Evolutionary conservation across 1,284 basidiomycete genomes (phyloP).

Genomic region (Waitea zeae): DNA sequence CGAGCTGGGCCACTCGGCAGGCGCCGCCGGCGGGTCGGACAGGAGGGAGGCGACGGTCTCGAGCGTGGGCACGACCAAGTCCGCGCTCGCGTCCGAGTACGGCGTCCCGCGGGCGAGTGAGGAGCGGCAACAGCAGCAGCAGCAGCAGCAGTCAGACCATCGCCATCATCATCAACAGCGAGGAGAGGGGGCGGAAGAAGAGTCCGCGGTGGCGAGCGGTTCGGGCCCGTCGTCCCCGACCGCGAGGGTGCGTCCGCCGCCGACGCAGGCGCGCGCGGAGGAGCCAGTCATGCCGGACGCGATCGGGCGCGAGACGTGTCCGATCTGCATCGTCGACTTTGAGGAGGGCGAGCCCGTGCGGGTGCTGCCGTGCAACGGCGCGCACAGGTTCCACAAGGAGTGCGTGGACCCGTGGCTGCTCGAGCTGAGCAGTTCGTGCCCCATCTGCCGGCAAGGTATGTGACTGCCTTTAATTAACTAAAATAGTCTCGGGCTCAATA

Average conservation of each 20-base stretch:
- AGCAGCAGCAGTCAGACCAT: neutral
- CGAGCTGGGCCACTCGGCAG: neutral
- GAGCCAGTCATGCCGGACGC: constrained; percentile 34
- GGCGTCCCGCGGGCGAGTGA: neutral
- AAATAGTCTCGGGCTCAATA: constrained; percentile 3
- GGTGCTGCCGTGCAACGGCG: constrained; percentile 76
- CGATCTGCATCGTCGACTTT: constrained; percentile 88
- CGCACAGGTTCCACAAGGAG: constrained; percentile 73
- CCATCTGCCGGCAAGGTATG: constrained; percentile 77
- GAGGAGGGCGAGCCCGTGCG: constrained; percentile 84
- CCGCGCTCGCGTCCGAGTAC: neutral
- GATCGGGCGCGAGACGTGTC: constrained; percentile 74
- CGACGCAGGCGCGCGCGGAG: constrained; percentile 9
- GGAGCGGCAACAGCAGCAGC: neutral
- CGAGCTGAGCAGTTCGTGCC: constrained; percentile 79
- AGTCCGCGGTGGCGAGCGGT: constrained; percentile 6
- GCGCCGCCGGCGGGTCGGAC: neutral
- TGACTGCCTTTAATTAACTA: constrained; percentile 3
- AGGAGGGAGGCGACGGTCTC: no score
- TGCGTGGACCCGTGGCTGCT: constrained; percentile 82
- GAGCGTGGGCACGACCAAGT: no score
- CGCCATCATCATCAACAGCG: no score
- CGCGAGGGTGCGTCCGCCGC: constrained; percentile 4
- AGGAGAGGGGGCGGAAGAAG: no score
- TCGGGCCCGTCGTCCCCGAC: constrained; percentile 6